These are phyloP conservation scores for Gossypium lobatum DNA, from an alignment of 441 rosid species.

Conservation along the genomic window DNA sequence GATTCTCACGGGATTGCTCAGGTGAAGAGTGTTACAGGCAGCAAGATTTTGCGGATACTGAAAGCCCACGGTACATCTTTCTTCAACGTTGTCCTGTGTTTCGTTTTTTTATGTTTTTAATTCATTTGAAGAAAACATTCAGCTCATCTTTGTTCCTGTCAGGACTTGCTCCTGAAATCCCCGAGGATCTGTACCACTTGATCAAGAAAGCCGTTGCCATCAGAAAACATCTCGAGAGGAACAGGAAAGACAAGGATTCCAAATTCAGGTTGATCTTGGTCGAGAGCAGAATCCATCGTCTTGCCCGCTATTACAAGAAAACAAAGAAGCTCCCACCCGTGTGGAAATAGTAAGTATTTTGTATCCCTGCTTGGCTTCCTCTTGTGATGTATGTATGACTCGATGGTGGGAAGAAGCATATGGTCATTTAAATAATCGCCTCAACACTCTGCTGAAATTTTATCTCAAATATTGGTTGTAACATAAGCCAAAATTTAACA, in stretches of 20 bases:
- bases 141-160: background rate
- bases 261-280: constrained; percentile 74
- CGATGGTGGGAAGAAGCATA: background rate
- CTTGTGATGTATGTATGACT: background rate
- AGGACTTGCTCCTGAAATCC: constrained; percentile 79
- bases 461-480: too few species aligned
- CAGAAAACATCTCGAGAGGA: constrained; percentile 80
- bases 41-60: constrained; percentile 63
- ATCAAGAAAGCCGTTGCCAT: constrained; percentile 80
- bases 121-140: background rate
- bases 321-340: constrained; percentile 84
- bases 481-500: background rate
- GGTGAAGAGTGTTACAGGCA: constrained; percentile 66
- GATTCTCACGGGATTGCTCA: constrained; percentile 81
- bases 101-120: background rate
- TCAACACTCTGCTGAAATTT: too few species aligned
- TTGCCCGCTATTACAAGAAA: constrained; percentile 79
- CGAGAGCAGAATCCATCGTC: constrained; percentile 78
- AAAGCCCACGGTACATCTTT: constrained; percentile 49
- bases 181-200: constrained; percentile 69
- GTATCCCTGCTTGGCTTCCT: background rate
- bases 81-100: background rate
- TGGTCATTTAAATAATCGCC: too few species aligned
- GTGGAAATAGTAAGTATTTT: constrained; percentile 65
- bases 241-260: constrained; percentile 79